phyloP scores from a whole-genome alignment of 768 basidiomycete genomes.

The Chalciporus pseudorubinellus region DNA sequence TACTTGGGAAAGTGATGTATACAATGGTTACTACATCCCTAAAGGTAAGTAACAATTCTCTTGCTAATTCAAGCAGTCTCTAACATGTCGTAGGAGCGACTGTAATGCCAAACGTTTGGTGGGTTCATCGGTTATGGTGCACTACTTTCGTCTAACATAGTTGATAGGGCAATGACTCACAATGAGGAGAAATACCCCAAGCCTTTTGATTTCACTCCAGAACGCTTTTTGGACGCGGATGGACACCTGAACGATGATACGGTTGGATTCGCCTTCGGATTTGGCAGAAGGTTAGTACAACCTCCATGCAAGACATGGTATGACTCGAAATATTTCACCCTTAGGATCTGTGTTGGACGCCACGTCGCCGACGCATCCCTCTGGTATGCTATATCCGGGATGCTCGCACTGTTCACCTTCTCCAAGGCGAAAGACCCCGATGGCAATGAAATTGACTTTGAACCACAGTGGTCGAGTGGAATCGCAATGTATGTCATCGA shows the following conservation, averaged over 20 bases:
- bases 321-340: too few species aligned
- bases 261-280: constrained; percentile 20
- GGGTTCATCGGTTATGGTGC: neutral
- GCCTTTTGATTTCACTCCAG: constrained; percentile 33
- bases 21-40: constrained; percentile 30
- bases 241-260: constrained; percentile 25
- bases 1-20: constrained; percentile 19
- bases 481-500: constrained; percentile 13
- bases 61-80: neutral
- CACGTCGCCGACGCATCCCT: constrained; percentile 27
- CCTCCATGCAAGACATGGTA: too few species aligned
- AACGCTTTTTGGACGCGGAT: constrained; percentile 26
- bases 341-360: constrained; percentile 21
- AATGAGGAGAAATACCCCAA: constrained; percentile 31
- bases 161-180: constrained; percentile 32
- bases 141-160: neutral
- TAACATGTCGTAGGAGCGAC: constrained; percentile 18
- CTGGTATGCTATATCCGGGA: constrained; percentile 26
- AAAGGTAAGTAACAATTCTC: constrained; percentile 13
- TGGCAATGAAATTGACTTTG: constrained; percentile 23
- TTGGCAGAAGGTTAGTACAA: constrained; percentile 20
- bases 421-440: constrained; percentile 19
- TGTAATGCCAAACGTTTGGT: constrained; percentile 30
- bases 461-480: constrained; percentile 15
- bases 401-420: constrained; percentile 30